phyloP scores from a whole-genome alignment of 2,329 filamentous ascomycete species.

The Pseudocercospora pini-densiflorae region DNA sequence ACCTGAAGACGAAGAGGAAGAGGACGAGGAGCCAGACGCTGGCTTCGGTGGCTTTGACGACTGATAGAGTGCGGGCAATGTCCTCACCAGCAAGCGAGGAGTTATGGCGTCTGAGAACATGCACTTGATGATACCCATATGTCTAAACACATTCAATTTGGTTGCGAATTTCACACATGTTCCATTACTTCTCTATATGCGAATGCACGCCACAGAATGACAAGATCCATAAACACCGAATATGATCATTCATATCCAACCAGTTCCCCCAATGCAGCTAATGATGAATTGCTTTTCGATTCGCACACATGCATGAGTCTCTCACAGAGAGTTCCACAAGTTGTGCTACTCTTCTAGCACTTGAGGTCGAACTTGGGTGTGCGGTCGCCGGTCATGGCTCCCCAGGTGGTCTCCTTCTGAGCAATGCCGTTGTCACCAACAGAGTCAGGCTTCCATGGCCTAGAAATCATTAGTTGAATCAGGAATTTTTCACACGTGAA shows the following conservation, averaged over 20 bases:
- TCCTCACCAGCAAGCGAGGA: not conserved
- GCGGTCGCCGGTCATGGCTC: constrained; percentile 61
- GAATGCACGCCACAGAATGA: constrained; percentile 4
- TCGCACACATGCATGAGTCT: constrained; percentile 3
- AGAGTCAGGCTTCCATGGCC: constrained; percentile 66
- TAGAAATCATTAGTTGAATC: constrained; percentile 15
- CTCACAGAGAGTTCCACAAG: constrained; percentile 2
- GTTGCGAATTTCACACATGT: not conserved
- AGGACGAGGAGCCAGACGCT: constrained; percentile 51
- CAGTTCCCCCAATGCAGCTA: constrained; percentile 6
- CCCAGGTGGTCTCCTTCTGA: constrained; percentile 70
- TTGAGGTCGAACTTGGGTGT: constrained; percentile 28
- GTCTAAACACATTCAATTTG: not conserved
- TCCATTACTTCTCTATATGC: constrained; percentile 13
- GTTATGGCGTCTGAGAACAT: constrained; percentile 7
- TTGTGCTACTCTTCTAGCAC: constrained; percentile 21
- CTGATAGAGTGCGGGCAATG: constrained; percentile 42
- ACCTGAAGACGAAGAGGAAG: constrained; percentile 41
- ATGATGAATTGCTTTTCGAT: constrained; percentile 9
- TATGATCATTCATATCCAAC: constrained; percentile 9
- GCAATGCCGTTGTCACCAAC: constrained; percentile 65
- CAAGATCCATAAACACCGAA: constrained; percentile 8
- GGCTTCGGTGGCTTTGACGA: constrained; percentile 66
- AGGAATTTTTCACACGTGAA: not conserved
- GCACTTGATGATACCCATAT: constrained; percentile 5